Base-by-base conservation (phyloP, 805 yeast genomes). In the Saccharomyces eubayanus region DNA sequence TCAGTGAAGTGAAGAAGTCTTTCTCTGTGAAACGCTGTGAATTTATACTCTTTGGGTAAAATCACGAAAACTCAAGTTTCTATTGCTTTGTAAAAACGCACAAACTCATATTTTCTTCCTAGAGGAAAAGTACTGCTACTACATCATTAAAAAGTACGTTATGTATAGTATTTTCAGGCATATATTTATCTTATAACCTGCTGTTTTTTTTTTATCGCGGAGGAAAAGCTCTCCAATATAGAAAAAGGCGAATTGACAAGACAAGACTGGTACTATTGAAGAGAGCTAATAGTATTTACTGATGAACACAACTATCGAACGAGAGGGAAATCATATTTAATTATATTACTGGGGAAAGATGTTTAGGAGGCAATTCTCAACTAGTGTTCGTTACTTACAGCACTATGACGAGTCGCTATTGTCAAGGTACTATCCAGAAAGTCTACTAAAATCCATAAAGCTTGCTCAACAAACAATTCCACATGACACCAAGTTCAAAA, bases 391-490 rank as follows among this genome's bases (percentile, higher is more conserved):
- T 27, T 47, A 45, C 16, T 50, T 56, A 46, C 62, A 59, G 51
- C 66, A 62, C 36, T 51, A 53, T 24, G 59, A 72, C 56, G 61
- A 72, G 45, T 67, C 69, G 28, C 60, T 70, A 46, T 62, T 91
- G 60, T 70, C 81, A 48, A 82, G 89, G 65, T 92, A 84, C 74
- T 92, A 92, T 69, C 82, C 92, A 8, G 88, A 90, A 31, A 86
- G 84, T 55, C 77, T 91, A 50, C 79, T 92, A 57, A 87, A 89
- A 65, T 81, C 95, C 51, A 89, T 94, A 59, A 76, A 86, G 61
- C 77, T 85, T 47, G 88, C 97, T 0, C 97, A 92, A 72, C 75
- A 85, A 5, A 77, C 80, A 20, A 82, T 90, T 51, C 92, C 96
- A 20, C 74, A 79, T 49, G 79, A 84, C 57, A 81, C 82, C 72